Evolutionary conservation across 352 stramenopile species (phyloP).

Genomic region (Phytophthora crassamura): DNA sequence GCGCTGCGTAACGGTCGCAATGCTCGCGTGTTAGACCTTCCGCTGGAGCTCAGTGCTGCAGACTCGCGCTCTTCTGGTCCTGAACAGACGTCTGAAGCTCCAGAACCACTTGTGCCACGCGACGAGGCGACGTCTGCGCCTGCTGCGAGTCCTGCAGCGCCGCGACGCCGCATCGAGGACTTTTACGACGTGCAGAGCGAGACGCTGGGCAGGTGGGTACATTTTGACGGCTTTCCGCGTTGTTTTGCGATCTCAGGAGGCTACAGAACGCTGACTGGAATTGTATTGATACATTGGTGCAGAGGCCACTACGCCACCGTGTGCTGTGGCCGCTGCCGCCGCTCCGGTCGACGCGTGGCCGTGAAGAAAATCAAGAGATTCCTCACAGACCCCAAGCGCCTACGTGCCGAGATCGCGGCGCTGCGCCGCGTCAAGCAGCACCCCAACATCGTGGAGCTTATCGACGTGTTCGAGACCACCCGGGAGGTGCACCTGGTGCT

Average conservation of each 20-base stretch:
- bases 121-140: background rate
- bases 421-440: slow-evolving; percentile 65
- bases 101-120: background rate
- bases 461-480: slow-evolving; percentile 84
- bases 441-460: slow-evolving; percentile 79
- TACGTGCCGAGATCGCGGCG: slow-evolving; percentile 70
- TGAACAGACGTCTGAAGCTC: background rate
- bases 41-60: slow-evolving; percentile 1
- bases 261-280: background rate
- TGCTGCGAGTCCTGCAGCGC: slow-evolving; percentile 18
- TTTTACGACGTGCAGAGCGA: slow-evolving; percentile 65
- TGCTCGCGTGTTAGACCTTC: slow-evolving; percentile 23
- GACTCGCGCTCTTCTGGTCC: background rate
- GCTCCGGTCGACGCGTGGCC: slow-evolving; percentile 60
- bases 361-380: slow-evolving; percentile 89
- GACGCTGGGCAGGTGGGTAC: slow-evolving; percentile 51
- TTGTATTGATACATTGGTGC: background rate
- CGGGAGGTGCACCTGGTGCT: slow-evolving; percentile 82
- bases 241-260: slow-evolving; percentile 11
- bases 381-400: slow-evolving; percentile 71
- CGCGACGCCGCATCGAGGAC: slow-evolving; percentile 53
- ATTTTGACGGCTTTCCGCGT: background rate
- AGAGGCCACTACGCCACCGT: slow-evolving; percentile 82
- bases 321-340: slow-evolving; percentile 56
- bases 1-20: slow-evolving; percentile 20